Evolutionary conservation across 768 basidiomycete species (phyloP), one percentile per base, ranked within the genome.

Genomic region (Boletus pseudopeckii): DNA sequence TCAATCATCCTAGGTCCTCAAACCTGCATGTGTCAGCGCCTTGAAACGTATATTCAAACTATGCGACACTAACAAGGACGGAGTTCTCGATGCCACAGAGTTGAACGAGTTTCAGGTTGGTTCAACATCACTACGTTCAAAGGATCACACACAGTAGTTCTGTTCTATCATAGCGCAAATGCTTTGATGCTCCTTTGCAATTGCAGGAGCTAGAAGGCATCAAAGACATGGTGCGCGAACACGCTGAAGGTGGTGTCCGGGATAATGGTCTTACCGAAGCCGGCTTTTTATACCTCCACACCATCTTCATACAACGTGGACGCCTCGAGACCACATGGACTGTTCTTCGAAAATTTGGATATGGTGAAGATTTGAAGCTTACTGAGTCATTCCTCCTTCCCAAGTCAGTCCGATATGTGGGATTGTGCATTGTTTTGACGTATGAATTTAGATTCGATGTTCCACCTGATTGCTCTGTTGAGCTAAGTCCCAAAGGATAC

Each of bases 321-420:
- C 81, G 96, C 45, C 78, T 96, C 57, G 96, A 99, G 71, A 98
- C 96, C 26, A 98, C 96, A 1, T 99, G 96, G 96, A 95, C 92
- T 8, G 93, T 96, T 7, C 78, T 99, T 59, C 78, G 95, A 56
- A 92, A 85, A 66, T 98, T 97, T 68, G 96, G 96, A 5, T 99
- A 99, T 65, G 96, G 88, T 14, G 96, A 98, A 69, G 95, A 98
- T 64, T 71, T 99, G 58, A 84, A 86, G 61, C 74, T 99, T 57
- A 88, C 87, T 24, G 96, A 98, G 67, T 78, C 82, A 7, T 97
- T 95, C 72, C 74, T 99, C 54, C 78, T 80, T 52, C 96, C 96
- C 20, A 93, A 88, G 96, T 95, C 62, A 63, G 89, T 72, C 24
- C 37, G 22, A 42, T 52, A 22, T 18, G n/a, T 41, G 18, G 17